These are phyloP conservation scores for Handroanthus guayacan DNA, from an alignment of 257 asterid species.

Conservation along the genomic window DNA sequence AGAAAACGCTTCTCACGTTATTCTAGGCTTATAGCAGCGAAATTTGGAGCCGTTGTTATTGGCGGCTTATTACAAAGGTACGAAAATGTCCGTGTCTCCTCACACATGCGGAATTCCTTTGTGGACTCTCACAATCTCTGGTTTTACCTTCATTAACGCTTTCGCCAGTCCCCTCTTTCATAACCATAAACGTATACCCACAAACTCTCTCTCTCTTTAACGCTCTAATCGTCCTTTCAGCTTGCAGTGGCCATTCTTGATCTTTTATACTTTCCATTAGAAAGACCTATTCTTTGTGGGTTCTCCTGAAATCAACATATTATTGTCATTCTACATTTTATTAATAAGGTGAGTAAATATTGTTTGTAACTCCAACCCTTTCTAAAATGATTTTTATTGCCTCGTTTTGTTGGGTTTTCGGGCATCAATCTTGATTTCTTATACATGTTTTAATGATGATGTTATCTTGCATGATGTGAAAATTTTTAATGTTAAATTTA, in stretches of 20 bases:
- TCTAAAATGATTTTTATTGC: not conserved
- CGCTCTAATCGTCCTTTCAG: conserved; percentile 13
- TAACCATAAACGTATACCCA: conserved; percentile 7
- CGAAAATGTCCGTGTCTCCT: not conserved
- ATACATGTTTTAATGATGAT: not conserved
- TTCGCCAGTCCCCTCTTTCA: not conserved
- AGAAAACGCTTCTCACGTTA: not conserved
- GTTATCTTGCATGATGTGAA: not conserved
- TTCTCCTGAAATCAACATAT: conserved; percentile 10
- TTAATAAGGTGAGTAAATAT: conserved; percentile 23
- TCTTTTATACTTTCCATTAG: not conserved
- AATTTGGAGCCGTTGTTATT: not conserved
- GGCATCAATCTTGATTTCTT: not conserved
- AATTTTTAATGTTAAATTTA: too few species aligned
- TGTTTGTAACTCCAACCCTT: not conserved
- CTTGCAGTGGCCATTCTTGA: conserved; percentile 12
- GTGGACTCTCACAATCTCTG: conserved; percentile 8
- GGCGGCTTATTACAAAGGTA: not conserved
- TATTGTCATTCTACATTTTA: not conserved
- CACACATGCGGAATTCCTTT: not conserved
- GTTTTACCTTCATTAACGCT: conserved; percentile 29
- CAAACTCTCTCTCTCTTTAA: not conserved
- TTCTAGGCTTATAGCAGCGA: not conserved
- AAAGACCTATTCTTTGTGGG: not conserved
- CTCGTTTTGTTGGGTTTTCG: not conserved